Evolutionary conservation across 805 yeast species (phyloP).

Genomic region (Zygosaccharomyces bailii): DNA sequence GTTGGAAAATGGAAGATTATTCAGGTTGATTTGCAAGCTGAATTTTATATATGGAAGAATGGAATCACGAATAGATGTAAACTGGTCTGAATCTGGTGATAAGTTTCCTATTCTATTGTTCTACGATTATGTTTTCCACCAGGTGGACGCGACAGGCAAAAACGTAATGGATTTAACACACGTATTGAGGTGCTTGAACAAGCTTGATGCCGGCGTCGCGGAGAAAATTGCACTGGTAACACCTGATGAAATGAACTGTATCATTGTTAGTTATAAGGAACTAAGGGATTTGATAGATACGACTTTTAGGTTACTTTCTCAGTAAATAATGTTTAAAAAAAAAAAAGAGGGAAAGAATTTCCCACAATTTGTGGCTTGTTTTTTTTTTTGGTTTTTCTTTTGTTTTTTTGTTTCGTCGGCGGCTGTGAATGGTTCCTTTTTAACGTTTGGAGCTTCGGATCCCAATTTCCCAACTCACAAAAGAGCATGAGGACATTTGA

Average conservation of each 20-base stretch:
- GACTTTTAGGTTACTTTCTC: conserved; percentile 49
- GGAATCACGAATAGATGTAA: conserved; percentile 51
- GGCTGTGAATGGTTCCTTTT: not conserved
- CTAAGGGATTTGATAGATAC: conserved; percentile 66
- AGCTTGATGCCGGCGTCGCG: conserved; percentile 86
- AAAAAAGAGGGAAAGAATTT: not conserved
- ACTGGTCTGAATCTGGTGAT: conserved; percentile 75
- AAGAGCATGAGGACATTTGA: not conserved
- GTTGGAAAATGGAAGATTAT: conserved; percentile 82
- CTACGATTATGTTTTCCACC: conserved; percentile 82
- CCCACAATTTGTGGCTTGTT: not conserved
- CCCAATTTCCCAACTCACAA: not conserved
- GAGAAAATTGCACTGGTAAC: conserved; percentile 79
- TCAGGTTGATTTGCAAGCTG: conserved; percentile 76
- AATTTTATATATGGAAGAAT: conserved; percentile 76
- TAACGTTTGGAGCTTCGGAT: not conserved
- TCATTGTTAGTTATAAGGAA: conserved; percentile 82
- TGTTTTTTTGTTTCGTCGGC: not conserved
- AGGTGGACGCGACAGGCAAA: conserved; percentile 69
- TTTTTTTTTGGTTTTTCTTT: not conserved
- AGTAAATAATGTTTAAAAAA: conserved; percentile 13
- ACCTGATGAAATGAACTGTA: conserved; percentile 78
- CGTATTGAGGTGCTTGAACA: conserved; percentile 74
- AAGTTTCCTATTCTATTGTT: conserved; percentile 71
- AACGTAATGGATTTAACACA: conserved; percentile 81